These are phyloP conservation scores for Diplodia seriata DNA, from an alignment of 2,329 filamentous ascomycete genomes.

Conservation along the genomic window DNA sequence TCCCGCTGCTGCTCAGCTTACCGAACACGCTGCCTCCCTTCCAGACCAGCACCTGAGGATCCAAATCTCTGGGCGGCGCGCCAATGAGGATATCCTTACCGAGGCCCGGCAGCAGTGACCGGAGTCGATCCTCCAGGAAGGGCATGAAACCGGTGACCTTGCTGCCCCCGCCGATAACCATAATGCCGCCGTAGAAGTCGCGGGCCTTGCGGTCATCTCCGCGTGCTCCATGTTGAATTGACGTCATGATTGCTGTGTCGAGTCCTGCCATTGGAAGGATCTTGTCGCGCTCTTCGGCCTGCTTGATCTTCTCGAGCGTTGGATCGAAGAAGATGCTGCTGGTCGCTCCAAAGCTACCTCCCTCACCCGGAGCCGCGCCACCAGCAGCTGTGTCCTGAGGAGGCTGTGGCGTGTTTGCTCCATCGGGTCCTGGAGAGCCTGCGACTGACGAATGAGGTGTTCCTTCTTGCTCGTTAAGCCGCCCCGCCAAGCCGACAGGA, in stretches of 20 bases:
- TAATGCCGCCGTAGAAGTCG: constrained; percentile 68
- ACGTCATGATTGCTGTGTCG: constrained; percentile 87
- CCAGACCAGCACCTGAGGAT: constrained; percentile 97
- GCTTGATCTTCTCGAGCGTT: constrained; percentile 56
- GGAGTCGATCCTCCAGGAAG: constrained; percentile 82
- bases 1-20: constrained; percentile 76
- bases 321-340: constrained; percentile 57
- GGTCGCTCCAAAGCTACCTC: constrained; percentile 47
- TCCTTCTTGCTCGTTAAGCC: constrained; percentile 70
- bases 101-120: constrained; percentile 66
- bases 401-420: constrained; percentile 65
- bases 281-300: constrained; percentile 74
- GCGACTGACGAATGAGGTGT: constrained; percentile 87
- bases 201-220: constrained; percentile 92
- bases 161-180: constrained; percentile 48
- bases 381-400: constrained; percentile 51
- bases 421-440: constrained; percentile 85
- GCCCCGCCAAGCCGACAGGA: constrained; percentile 72
- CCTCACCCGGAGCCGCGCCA: constrained; percentile 52
- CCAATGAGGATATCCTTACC: constrained; percentile 72
- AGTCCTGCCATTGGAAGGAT: constrained; percentile 84
- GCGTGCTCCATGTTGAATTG: constrained; percentile 83
- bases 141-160: constrained; percentile 72
- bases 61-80: constrained; percentile 84
- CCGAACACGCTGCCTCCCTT: constrained; percentile 98